Base-by-base conservation (phyloP, 1,284 basidiomycete genomes). In the Pseudozyma thailandica region DNA sequence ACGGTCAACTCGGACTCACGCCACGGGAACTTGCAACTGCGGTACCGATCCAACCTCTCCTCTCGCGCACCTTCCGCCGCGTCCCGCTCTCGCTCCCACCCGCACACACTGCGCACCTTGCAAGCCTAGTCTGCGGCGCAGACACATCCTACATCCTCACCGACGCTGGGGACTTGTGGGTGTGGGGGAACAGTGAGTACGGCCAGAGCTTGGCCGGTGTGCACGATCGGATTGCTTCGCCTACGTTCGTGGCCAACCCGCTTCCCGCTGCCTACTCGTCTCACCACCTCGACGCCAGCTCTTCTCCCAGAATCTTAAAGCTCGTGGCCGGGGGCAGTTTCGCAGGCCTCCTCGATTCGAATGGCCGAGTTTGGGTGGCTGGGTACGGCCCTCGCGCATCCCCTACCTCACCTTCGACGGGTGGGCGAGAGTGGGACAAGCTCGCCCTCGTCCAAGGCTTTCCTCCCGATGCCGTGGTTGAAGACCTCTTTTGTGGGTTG, bases 121-220 rank as follows among this genome's bases (percentile, higher is more conserved):
- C 23, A 21, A n/a, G 23, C 2, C 59, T 79, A 8, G 46, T 54
- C 1, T 69, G 66, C 3, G 72, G 66, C 2, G 75, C 74, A 7
- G 77, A 79, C 21, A 79, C 74, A 3, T 70, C 66, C 6, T 64
- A 64, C n/a, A 70, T 52, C 2, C 23, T 73, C 12, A 64, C 62
- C 0, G 9, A 9, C 3, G 15, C 4, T 0, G 52, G 66, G 6
- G 48, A 58, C 38, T 2, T 79, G 2, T 77, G 56, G 44, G 57
- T 59, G 2, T 79, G 77, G 77, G 77, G 77, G 21, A 79, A 79
- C 44, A 61, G 56, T 21, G 77, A 79, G 49, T 79, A 79, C 43
- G 74, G 72, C 15, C 77, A 78, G 33, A 37, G 48, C 5, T 43
- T 75, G 16, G 43, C 44, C 15, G 61, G 62, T 0, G 25, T 62